Conservation (phyloP, 1,284 basidiomycete genomes). For the Phellopilus nigrolimitatus region DNA sequence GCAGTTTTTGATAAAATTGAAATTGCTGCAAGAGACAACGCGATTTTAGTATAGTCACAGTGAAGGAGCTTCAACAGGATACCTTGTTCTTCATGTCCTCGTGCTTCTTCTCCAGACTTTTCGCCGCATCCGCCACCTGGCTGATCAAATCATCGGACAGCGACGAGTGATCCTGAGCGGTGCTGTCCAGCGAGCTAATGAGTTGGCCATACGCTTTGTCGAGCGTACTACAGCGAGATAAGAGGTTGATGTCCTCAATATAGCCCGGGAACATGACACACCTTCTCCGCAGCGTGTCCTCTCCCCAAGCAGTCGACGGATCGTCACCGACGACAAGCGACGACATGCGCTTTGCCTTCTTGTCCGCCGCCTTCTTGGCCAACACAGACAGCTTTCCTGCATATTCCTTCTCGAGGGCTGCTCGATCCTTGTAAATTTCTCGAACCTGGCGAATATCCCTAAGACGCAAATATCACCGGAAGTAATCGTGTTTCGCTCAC, state of each 20-base stretch:
- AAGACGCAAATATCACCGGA: not conserved
- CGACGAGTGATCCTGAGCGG: slow-evolving; percentile 64
- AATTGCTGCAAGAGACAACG: slow-evolving; percentile 43
- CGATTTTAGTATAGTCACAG: not conserved
- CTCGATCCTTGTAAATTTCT: slow-evolving; percentile 64
- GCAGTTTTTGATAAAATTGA: slow-evolving; percentile 64
- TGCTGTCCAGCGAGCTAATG: slow-evolving; percentile 51
- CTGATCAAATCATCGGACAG: slow-evolving; percentile 57
- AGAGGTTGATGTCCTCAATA: slow-evolving; percentile 1
- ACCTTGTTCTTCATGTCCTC: slow-evolving; percentile 69
- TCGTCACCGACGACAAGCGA: slow-evolving; percentile 58
- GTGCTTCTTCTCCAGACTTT: slow-evolving; percentile 52
- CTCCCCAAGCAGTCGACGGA: slow-evolving; percentile 59
- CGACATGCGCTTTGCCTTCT: slow-evolving; percentile 54
- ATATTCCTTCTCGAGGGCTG: slow-evolving; percentile 69
- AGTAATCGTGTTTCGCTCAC: slow-evolving; percentile 35
- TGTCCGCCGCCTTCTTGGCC: slow-evolving; percentile 63
- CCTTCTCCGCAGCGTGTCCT: slow-evolving; percentile 52
- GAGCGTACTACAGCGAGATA: slow-evolving; percentile 48
- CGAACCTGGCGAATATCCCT: slow-evolving; percentile 44
- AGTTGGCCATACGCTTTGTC: slow-evolving; percentile 62
- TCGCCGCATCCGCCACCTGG: slow-evolving; percentile 64
- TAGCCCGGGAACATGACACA: slow-evolving; percentile 24
- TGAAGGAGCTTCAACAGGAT: slow-evolving; percentile 14
- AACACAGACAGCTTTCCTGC: slow-evolving; percentile 62